Evolutionary conservation across 129 eudicot genomes (phyloP), one percentile per base, ranked within the genome.

Genomic region (Sambucus nigra): DNA sequence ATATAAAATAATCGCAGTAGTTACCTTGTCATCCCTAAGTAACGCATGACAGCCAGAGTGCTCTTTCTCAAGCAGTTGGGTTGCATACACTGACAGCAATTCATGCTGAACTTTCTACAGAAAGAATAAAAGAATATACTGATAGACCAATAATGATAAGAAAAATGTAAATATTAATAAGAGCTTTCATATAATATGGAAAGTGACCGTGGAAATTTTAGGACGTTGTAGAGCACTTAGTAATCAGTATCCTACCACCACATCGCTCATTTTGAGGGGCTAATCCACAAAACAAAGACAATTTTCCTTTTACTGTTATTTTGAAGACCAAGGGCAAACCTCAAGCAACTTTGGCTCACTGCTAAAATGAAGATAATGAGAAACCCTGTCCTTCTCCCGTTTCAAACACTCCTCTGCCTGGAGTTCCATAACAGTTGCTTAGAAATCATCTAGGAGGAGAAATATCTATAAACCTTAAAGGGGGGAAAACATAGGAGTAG

Each of bases 31-130:
- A 72, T 87, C 96, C 74, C 86, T 82, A 51, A 87, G 94, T 65
- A 87, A 69, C 16, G 96, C 96, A 69, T 76, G 94, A 51, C 96
- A 87, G 48, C 96, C 96, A 15, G 96, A 83, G 73, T 87, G 86
- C 69, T 87, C 94, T 63, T 87, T 87, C 83, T 87, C 96, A 41
- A 87, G 79, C 61, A 87, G 61, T 65, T 83, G 96, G 66, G 88
- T 79, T 45, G 88, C 88, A 74, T 82, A 83, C 18, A 79, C 86
- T 19, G 94, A 55, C 54, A 87, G 58, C 54, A 82, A 69, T 70
- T 87, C 94, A 53, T 82, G 80, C 80, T 87, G 96, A 71, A 87
- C 94, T 76, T 74, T 76, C 96, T 87, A 44, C 60, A 62, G 14
- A 16, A 52, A 54, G 11, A 7, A 12, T 52, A 76, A 47, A 12